These are phyloP conservation scores for Beauveria australis DNA, from an alignment of 2,329 filamentous ascomycete genomes.

Conservation along the genomic window DNA sequence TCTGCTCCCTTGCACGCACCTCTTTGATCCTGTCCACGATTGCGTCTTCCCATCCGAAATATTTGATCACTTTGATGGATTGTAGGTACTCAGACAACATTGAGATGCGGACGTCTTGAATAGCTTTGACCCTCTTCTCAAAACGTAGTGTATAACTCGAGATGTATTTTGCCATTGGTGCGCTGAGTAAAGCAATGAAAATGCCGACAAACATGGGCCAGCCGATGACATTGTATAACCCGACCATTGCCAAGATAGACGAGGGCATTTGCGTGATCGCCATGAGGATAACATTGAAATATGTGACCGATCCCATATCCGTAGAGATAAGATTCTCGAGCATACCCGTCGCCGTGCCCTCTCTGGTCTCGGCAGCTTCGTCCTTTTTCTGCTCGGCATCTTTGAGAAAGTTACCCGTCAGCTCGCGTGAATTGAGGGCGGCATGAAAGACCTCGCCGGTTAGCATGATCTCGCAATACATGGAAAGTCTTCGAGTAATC, in stretches of 20 bases:
- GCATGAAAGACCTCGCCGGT: conserved; percentile 51
- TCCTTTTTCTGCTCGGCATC: conserved; percentile 20
- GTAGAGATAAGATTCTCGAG: conserved; percentile 50
- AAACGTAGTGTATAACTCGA: conserved; percentile 36
- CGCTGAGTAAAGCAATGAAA: conserved; percentile 34
- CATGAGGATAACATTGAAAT: conserved; percentile 38
- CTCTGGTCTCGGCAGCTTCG: conserved; percentile 21
- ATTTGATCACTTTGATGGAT: conserved; percentile 51
- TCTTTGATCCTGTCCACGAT: conserved; percentile 40
- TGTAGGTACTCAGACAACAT: conserved; percentile 50
- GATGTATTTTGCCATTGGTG: conserved; percentile 42
- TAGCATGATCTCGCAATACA: conserved; percentile 46
- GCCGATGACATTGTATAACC: conserved; percentile 46
- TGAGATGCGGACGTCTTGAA: conserved; percentile 49
- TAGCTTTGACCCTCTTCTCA: conserved; percentile 42
- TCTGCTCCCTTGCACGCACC: conserved; percentile 43
- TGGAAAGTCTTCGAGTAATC: conserved; percentile 44
- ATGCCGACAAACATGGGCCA: conserved; percentile 48
- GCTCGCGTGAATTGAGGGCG: conserved; percentile 46
- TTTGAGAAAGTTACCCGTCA: conserved; percentile 43
- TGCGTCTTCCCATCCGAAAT: conserved; percentile 51
- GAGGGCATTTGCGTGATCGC: conserved; percentile 34
- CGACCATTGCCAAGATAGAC: conserved; percentile 38
- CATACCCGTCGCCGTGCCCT: conserved; percentile 38
- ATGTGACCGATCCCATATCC: conserved; percentile 49